Conservation (phyloP, 2,329 filamentous ascomycete species). For the Eutypa lata region DNA sequence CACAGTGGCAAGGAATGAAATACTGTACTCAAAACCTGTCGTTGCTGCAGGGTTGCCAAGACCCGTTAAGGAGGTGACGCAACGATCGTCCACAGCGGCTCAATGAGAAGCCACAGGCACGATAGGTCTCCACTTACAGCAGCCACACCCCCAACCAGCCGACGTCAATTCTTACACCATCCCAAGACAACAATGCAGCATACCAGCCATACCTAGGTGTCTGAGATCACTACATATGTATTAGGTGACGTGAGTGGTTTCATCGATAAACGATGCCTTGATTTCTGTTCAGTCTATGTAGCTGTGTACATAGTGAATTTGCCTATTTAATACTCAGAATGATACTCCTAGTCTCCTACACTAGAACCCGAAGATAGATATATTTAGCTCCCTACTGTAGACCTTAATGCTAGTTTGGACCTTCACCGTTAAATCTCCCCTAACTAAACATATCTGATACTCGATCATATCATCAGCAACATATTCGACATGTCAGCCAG, state of each 20-base stretch:
- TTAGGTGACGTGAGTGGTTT: no score
- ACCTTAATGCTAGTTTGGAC: no score
- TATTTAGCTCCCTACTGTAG: no score
- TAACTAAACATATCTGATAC: no score
- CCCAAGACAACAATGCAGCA: background rate
- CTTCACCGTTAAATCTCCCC: no score
- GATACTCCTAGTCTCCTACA: no score
- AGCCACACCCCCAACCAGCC: background rate
- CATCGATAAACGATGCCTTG: background rate
- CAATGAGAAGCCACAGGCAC: background rate
- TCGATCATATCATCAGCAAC: background rate
- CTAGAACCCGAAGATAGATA: no score
- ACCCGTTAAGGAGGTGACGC: background rate
- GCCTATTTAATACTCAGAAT: no score
- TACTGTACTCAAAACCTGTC: no score
- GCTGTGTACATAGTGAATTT: no score
- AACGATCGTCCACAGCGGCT: background rate
- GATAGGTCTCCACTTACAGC: background rate
- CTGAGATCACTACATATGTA: background rate
- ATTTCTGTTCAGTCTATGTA: background rate
- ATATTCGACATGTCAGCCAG: conserved; percentile 9
- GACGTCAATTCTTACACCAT: background rate
- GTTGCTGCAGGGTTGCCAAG: no score
- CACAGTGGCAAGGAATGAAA: no score
- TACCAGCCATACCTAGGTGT: background rate